phyloP scores from a whole-genome alignment of 2,329 filamentous ascomycete species.

The Tolypocladium tropicale region DNA sequence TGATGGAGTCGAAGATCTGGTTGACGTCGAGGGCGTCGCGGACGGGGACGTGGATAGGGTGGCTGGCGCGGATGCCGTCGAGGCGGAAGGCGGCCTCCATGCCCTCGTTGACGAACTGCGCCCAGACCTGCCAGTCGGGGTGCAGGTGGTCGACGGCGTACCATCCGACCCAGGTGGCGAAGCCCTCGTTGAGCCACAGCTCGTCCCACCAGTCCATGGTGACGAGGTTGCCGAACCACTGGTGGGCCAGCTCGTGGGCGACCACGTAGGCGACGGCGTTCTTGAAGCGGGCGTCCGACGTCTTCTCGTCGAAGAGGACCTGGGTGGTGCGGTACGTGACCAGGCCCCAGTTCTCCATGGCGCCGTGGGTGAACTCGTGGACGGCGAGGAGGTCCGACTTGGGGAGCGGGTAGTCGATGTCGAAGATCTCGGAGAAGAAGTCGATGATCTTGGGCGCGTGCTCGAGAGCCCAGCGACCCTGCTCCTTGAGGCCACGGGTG shows the following conservation, averaged over 20 bases:
- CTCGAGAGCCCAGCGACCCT: slow-evolving; percentile 80
- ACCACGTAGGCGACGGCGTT: slow-evolving; percentile 95
- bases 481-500: slow-evolving; percentile 84
- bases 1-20: slow-evolving; percentile 96
- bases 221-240: slow-evolving; percentile 92
- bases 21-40: slow-evolving; percentile 91
- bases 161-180: slow-evolving; percentile 98
- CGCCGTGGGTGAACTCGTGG: slow-evolving; percentile 80
- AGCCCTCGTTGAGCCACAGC: slow-evolving; percentile 90
- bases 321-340: slow-evolving; percentile 95
- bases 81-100: slow-evolving; percentile 87
- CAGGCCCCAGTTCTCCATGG: slow-evolving; percentile 95
- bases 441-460: slow-evolving; percentile 91
- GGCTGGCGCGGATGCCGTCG: slow-evolving; percentile 81
- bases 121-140: slow-evolving; percentile 96
- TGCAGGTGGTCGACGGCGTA: slow-evolving; percentile 82
- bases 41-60: slow-evolving; percentile 93
- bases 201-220: slow-evolving; percentile 98
- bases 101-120: slow-evolving; percentile 91
- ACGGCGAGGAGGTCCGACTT: slow-evolving; percentile 88
- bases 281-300: slow-evolving; percentile 81
- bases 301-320: slow-evolving; percentile 89
- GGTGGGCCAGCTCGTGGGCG: slow-evolving; percentile 93
- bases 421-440: slow-evolving; percentile 92
- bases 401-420: slow-evolving; percentile 84